These are phyloP conservation scores for Rhizopus arrhizus DNA, from an alignment of 371 early-diverging fungal genomes.

Conservation along the genomic window DNA sequence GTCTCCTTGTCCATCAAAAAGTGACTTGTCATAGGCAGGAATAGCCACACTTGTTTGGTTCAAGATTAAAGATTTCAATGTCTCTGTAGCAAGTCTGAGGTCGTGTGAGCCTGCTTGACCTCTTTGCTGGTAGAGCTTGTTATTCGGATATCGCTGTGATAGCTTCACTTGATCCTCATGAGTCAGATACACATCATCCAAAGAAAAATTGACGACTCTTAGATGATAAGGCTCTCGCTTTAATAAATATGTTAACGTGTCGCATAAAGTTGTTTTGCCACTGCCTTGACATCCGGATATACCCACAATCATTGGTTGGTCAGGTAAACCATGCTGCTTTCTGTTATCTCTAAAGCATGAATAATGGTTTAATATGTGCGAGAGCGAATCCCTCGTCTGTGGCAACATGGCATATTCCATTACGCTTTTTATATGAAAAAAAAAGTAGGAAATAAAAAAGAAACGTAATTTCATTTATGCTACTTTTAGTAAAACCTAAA, in stretches of 20 bases:
- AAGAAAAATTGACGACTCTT: constrained; percentile 67
- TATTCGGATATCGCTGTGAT: constrained; percentile 53
- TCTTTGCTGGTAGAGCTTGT: constrained; percentile 74
- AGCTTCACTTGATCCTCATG: constrained; percentile 64
- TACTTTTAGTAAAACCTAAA: background rate
- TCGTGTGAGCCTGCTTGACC: constrained; percentile 94
- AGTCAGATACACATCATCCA: constrained; percentile 89
- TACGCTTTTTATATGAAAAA: background rate
- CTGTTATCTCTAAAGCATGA: constrained; percentile 29
- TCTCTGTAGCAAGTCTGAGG: constrained; percentile 56
- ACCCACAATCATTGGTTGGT: constrained; percentile 68
- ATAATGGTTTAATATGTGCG: constrained; percentile 46
- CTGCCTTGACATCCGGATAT: constrained; percentile 82
- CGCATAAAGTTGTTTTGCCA: constrained; percentile 75
- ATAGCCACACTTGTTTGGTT: constrained; percentile 41
- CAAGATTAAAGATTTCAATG: constrained; percentile 52
- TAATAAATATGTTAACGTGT: constrained; percentile 51
- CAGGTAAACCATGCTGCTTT: constrained; percentile 17
- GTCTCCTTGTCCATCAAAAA: constrained; percentile 80
- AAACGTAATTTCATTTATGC: background rate
- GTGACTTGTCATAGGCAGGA: constrained; percentile 83
- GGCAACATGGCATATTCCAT: constrained; percentile 35
- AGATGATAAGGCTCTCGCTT: constrained; percentile 49
- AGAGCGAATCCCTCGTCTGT: constrained; percentile 43
- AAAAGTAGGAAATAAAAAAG: background rate